phyloP scores from a whole-genome alignment of 2,329 filamentous ascomycete species.

The Trichophyton schoenleinii region DNA sequence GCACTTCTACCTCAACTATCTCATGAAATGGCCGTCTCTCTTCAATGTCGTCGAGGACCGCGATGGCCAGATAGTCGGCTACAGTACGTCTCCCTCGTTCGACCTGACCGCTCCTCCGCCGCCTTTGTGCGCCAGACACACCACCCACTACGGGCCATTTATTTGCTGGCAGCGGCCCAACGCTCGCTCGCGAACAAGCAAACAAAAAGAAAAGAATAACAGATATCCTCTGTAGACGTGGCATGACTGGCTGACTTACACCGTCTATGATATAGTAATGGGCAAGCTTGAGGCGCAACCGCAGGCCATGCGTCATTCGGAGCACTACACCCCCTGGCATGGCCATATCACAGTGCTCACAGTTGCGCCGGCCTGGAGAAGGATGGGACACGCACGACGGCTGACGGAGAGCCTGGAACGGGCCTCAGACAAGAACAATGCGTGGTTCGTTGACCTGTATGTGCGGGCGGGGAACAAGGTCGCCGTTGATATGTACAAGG shows the following conservation, averaged over 20 bases:
- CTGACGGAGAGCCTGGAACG: slow-evolving; percentile 70
- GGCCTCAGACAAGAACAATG: slow-evolving; percentile 67
- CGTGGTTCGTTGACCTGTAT: slow-evolving; percentile 94
- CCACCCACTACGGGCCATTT: not conserved
- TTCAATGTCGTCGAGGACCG: slow-evolving; percentile 85
- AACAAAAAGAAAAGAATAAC: not conserved
- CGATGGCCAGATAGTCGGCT: slow-evolving; percentile 80
- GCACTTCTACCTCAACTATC: slow-evolving; percentile 89
- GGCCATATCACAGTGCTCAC: slow-evolving; percentile 95
- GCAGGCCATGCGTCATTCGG: slow-evolving; percentile 57
- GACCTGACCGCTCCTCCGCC: not conserved
- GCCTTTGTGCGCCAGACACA: not conserved
- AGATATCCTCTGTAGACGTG: not conserved
- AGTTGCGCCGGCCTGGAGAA: slow-evolving; percentile 71
- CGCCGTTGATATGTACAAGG: slow-evolving; percentile 78
- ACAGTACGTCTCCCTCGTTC: slow-evolving; percentile 50
- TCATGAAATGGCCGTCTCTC: slow-evolving; percentile 87
- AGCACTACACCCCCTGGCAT: slow-evolving; percentile 98
- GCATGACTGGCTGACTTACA: not conserved
- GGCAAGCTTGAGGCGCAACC: slow-evolving; percentile 89
- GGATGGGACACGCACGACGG: slow-evolving; percentile 74
- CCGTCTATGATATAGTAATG: slow-evolving; percentile 54
- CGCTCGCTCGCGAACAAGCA: not conserved
- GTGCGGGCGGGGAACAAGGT: slow-evolving; percentile 78
- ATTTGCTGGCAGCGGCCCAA: not conserved